phyloP scores from a whole-genome alignment of 106 monocot species.

The Allium cepa region DNA sequence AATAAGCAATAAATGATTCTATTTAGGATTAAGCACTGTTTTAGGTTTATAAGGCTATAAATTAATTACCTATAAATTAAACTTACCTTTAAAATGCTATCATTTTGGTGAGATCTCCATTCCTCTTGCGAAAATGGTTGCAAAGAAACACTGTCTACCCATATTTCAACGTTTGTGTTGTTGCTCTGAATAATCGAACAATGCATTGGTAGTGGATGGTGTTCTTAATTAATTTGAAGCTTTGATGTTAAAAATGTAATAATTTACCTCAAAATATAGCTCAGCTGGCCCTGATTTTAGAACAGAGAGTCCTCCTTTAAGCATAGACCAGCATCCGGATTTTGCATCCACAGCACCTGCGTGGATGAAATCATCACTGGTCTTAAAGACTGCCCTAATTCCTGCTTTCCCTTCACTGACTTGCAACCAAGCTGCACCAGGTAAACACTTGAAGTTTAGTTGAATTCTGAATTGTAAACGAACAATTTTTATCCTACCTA shows the following conservation, averaged over 20 bases:
- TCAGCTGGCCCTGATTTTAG: slow-evolving; percentile 33
- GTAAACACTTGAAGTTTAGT: too few relatives aligned
- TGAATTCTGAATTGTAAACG: too few relatives aligned
- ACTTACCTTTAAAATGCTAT: slow-evolving; percentile 43
- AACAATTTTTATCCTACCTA: too few relatives aligned
- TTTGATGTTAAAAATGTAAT: slow-evolving; percentile 10
- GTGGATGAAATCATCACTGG: slow-evolving; percentile 11
- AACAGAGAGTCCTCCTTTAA: slow-evolving; percentile 76
- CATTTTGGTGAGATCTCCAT: slow-evolving; percentile 59
- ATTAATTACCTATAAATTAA: too few relatives aligned
- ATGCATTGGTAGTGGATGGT: too few relatives aligned
- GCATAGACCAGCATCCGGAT: slow-evolving; percentile 75
- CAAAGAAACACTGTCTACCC: slow-evolving; percentile 80
- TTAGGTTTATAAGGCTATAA: too few relatives aligned
- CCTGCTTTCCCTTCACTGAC: slow-evolving; percentile 16
- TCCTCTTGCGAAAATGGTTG: slow-evolving; percentile 70
- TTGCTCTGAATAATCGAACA: slow-evolving; percentile 21
- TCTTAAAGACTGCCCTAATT: slow-evolving; percentile 37
- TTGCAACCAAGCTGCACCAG: slow-evolving; percentile 63
- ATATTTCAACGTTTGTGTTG: slow-evolving; percentile 34
- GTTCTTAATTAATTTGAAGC: too few relatives aligned
- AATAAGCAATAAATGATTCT: too few relatives aligned
- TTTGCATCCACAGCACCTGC: slow-evolving; percentile 45
- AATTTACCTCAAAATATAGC: slow-evolving; percentile 72
- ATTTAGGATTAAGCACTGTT: too few relatives aligned